A percentile compares a stretch with the other conserved stretches of the same genome.
Evolutionary conservation across 2,329 filamentous ascomycete genomes (phyloP).

Genomic region (Stachybotrys echinatus): DNA sequence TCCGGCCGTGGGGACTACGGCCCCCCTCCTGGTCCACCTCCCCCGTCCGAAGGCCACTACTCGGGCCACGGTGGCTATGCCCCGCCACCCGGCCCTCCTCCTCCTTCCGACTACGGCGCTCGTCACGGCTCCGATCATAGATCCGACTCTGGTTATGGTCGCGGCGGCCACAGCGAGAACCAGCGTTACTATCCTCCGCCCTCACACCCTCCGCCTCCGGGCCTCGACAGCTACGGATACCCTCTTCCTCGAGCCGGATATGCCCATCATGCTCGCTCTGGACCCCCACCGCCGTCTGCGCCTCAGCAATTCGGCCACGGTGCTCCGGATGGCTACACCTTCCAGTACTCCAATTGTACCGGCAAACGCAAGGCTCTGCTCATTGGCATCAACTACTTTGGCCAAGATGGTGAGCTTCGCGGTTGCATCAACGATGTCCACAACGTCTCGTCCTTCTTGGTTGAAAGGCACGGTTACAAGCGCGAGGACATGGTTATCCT

Average conservation of each 20-base stretch:
- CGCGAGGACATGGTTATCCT: constrained; percentile 75
- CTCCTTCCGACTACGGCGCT: constrained; percentile 17
- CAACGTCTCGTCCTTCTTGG: constrained; percentile 69
- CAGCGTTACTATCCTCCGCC: constrained; percentile 20
- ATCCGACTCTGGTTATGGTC: constrained; percentile 7
- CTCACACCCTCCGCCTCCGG: constrained; percentile 33
- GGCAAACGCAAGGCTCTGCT: constrained; percentile 69
- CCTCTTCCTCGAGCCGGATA: constrained; percentile 24
- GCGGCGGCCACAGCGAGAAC: constrained; percentile 8
- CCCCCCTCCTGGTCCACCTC: constrained; percentile 12
- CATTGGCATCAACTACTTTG: constrained; percentile 79
- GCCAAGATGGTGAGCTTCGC: constrained; percentile 63
- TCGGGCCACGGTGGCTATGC: constrained; percentile 10
- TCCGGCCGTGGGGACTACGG: constrained; percentile 18
- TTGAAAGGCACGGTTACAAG: constrained; percentile 64
- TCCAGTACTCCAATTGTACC: constrained; percentile 72
- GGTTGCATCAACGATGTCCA: constrained; percentile 79
- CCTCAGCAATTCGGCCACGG: constrained; percentile 61
- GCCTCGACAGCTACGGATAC: constrained; percentile 43
- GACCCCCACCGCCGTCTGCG: constrained; percentile 40
- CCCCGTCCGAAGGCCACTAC: constrained; percentile 1
- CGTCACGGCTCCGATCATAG: constrained; percentile 16
- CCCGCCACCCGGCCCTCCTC: constrained; percentile 18
- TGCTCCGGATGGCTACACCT: constrained; percentile 63
- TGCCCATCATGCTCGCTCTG: constrained; percentile 21